Conservation (phyloP, 2,329 filamentous ascomycete species). For the Pestalotiopsis sp. region DNA sequence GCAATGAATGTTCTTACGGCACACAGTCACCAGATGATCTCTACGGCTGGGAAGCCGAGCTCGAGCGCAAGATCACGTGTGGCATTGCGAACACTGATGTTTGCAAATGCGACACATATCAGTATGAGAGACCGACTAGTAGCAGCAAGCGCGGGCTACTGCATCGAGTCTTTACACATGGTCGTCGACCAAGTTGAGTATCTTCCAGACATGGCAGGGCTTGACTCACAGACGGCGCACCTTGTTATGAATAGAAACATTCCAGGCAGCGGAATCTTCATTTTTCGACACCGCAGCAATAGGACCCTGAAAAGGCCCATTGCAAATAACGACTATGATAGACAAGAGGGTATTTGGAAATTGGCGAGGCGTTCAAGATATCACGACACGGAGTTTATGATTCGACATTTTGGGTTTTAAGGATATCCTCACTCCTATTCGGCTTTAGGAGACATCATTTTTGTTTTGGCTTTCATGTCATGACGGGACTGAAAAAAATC, state of each 20-base stretch:
- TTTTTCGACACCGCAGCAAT: conserved; percentile 18
- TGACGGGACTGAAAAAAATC: neutral
- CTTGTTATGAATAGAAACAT: neutral
- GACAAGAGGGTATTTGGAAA: neutral
- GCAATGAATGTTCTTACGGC: conserved; percentile 22
- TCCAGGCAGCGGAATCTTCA: neutral
- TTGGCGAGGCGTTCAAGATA: conserved; percentile 16
- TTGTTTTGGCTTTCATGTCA: neutral
- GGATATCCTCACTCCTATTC: conserved; percentile 13
- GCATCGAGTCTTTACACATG: conserved; percentile 40
- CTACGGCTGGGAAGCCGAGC: conserved; percentile 59
- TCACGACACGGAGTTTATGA: conserved; percentile 6
- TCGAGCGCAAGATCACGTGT: conserved; percentile 34
- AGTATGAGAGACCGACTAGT: conserved; percentile 28
- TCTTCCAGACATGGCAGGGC: neutral
- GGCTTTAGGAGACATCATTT: conserved; percentile 5
- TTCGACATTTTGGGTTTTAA: neutral
- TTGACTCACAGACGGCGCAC: neutral
- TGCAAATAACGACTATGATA: conserved; percentile 20
- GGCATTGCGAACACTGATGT: conserved; percentile 21
- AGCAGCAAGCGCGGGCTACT: conserved; percentile 37
- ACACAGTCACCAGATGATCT: conserved; percentile 39
- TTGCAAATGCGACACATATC: conserved; percentile 24
- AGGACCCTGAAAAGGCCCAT: conserved; percentile 5
- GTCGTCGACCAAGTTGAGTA: conserved; percentile 15